A percentile compares a stretch with the other conserved stretches of the same genome.
Conservation (phyloP, 2,329 filamentous ascomycete genomes). For the Aureobasidium sp. region DNA sequence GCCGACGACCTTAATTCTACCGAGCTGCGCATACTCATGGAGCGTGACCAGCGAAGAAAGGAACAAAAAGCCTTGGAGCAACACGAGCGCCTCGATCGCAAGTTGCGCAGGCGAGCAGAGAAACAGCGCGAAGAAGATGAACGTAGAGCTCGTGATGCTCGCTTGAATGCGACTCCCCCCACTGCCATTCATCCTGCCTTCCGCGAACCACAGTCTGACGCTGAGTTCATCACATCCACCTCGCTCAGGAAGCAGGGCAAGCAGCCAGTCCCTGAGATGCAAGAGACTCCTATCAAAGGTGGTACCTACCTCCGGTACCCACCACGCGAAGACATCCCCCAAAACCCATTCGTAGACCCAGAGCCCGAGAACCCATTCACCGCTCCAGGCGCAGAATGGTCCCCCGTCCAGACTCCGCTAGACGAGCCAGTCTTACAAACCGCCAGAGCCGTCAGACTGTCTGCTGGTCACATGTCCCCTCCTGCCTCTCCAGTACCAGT, state of each 20-base stretch:
- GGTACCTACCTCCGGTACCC: conserved; percentile 22
- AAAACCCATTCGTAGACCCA: conserved; percentile 25
- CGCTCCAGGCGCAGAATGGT: conserved; percentile 18
- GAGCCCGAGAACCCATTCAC: conserved; percentile 16
- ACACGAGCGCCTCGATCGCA: conserved; percentile 58
- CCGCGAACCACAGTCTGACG: conserved; percentile 18
- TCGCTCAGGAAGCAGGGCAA: conserved; percentile 10
- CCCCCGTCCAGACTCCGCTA: conserved; percentile 35
- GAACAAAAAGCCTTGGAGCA: conserved; percentile 67
- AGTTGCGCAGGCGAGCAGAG: conserved; percentile 60
- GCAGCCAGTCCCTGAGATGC: neutral
- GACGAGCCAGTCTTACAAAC: conserved; percentile 44
- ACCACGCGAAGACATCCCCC: conserved; percentile 17
- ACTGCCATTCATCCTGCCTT: conserved; percentile 30
- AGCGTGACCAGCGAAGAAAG: conserved; percentile 73
- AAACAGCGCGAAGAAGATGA: conserved; percentile 51
- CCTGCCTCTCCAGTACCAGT: conserved; percentile 36
- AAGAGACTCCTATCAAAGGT: conserved; percentile 20
- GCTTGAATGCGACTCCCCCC: conserved; percentile 18
- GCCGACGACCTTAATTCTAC: conserved; percentile 81
- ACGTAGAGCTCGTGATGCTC: conserved; percentile 43
- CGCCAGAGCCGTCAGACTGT: conserved; percentile 42
- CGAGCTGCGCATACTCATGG: conserved; percentile 80
- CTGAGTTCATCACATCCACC: neutral
- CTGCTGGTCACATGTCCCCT: conserved; percentile 30